These are phyloP conservation scores for Taiozyma sp. DNA, from an alignment of 1,139 yeast genomes.

Conservation along the genomic window DNA sequence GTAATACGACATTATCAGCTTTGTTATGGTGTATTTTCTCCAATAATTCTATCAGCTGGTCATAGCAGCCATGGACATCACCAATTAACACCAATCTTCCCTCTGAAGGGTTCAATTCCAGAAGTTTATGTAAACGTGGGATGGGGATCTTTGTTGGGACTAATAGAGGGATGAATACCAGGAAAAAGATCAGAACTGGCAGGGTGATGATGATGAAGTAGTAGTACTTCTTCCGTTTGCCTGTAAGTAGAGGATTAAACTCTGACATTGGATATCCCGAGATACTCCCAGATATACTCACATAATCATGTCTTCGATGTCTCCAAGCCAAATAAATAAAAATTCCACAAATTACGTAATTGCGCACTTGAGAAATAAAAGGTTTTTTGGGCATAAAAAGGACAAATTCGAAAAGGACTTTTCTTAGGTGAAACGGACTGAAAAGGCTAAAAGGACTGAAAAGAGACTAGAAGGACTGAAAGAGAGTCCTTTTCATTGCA, in stretches of 20 bases:
- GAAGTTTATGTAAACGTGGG: background rate
- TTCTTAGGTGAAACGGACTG: no score
- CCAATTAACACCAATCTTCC: constrained; percentile 64
- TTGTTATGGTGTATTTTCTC: constrained; percentile 34
- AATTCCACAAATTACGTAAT: background rate
- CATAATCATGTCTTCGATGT: no score
- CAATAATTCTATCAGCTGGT: constrained; percentile 48
- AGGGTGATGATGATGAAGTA: background rate
- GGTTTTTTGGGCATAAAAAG: no score
- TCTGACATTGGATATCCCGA: background rate
- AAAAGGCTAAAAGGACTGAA: no score
- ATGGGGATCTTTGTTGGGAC: background rate
- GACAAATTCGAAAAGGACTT: no score
- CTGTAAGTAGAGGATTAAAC: background rate
- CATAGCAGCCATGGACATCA: constrained; percentile 80
- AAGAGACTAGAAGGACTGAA: no score
- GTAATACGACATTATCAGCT: constrained; percentile 55
- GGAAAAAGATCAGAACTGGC: background rate
- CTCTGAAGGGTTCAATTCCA: background rate
- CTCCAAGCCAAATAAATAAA: no score
- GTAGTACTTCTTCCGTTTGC: background rate
- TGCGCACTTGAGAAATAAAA: background rate
- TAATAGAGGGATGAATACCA: background rate
- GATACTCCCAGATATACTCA: no score
- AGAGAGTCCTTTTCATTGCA: no score